phyloP scores from a whole-genome alignment of 768 basidiomycete genomes.

The Lactarius psammicola region DNA sequence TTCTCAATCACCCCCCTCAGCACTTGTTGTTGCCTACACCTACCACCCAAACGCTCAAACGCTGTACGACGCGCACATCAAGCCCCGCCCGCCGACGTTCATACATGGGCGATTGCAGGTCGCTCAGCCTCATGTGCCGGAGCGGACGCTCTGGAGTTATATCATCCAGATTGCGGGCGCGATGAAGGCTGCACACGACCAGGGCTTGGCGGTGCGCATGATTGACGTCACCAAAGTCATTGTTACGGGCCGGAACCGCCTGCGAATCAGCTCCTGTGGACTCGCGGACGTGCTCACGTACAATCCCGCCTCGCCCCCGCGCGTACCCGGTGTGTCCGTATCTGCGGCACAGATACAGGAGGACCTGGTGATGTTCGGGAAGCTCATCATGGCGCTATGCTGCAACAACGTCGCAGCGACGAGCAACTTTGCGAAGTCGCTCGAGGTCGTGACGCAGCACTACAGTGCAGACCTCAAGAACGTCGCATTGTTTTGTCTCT shows the following conservation, averaged over 20 bases:
- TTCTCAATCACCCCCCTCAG: constrained; percentile 42
- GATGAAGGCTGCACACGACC: constrained; percentile 81
- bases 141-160: constrained; percentile 89
- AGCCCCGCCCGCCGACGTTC: constrained; percentile 46
- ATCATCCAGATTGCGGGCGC: constrained; percentile 87
- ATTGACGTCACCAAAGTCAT: constrained; percentile 87
- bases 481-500: constrained; percentile 70
- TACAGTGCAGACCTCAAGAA: constrained; percentile 86
- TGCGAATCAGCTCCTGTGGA: constrained; percentile 86
- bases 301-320: constrained; percentile 43
- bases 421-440: constrained; percentile 62
- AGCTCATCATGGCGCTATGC: constrained; percentile 76
- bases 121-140: constrained; percentile 50
- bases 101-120: constrained; percentile 40
- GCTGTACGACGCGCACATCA: constrained; percentile 75
- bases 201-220: constrained; percentile 74
- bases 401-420: constrained; percentile 61
- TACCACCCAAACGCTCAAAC: constrained; percentile 85
- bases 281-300: constrained; percentile 82
- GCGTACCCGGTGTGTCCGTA: constrained; percentile 11
- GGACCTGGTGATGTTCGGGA: constrained; percentile 83
- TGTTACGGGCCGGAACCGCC: constrained; percentile 83
- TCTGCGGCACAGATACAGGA: constrained; percentile 67
- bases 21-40: constrained; percentile 87
- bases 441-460: constrained; percentile 68